Evolutionary conservation across 1,284 basidiomycete species (phyloP).

Genomic region (Ustanciosporium gigantosporum): DNA sequence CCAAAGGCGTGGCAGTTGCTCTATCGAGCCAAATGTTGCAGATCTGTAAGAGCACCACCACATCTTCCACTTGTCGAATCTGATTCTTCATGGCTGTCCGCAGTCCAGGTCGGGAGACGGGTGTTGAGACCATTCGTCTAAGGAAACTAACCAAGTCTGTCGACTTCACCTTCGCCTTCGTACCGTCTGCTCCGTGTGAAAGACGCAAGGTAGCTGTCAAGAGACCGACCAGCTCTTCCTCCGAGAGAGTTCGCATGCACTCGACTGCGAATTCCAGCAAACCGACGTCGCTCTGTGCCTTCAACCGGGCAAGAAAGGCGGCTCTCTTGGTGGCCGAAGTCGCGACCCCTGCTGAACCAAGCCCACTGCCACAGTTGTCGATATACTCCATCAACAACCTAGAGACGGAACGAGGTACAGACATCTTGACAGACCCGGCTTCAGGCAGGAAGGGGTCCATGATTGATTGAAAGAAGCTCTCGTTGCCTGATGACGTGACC

Average conservation of each 20-base stretch:
- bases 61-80: slow-evolving; percentile 21
- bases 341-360: too few species aligned
- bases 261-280: neutral
- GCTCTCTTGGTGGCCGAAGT: too few species aligned
- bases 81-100: slow-evolving; percentile 25
- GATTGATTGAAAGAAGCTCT: too few species aligned
- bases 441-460: too few species aligned
- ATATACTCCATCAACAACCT: too few species aligned
- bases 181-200: neutral
- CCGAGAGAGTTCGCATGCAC: slow-evolving; percentile 9
- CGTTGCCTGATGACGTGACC: too few species aligned
- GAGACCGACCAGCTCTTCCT: slow-evolving; percentile 15
- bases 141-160: slow-evolving; percentile 6
- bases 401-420: too few species aligned
- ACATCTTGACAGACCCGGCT: too few species aligned
- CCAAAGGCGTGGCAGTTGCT: neutral
- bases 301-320: too few species aligned
- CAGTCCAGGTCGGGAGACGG: slow-evolving; percentile 21
- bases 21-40: slow-evolving; percentile 23
- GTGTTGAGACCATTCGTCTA: slow-evolving; percentile 11
- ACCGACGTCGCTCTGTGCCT: neutral
- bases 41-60: slow-evolving; percentile 29
- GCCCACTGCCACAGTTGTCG: too few species aligned
- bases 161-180: neutral
- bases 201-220: slow-evolving; percentile 6